Percentiles rank a stretch among this genome's conserved stretches.
Evolutionary conservation across 495 filamentous ascomycete species (phyloP).

Genomic region (Thermothielavioides terrestris): DNA sequence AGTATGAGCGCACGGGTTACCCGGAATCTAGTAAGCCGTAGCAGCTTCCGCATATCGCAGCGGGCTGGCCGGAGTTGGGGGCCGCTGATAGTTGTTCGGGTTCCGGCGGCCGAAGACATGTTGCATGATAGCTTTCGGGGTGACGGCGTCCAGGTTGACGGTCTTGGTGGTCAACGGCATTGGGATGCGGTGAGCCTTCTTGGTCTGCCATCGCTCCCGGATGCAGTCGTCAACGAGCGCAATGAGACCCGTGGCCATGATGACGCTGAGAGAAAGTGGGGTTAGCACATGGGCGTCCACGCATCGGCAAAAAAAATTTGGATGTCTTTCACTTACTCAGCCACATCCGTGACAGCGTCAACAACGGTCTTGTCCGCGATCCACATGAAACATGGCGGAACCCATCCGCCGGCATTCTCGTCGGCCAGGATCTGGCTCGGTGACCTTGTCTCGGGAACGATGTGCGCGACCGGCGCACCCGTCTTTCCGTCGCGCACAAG

Average conservation of each 20-base stretch:
- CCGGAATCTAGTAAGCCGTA: slow-evolving; percentile 26
- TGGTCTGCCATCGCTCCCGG: slow-evolving; percentile 64
- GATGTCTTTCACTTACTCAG: slow-evolving; percentile 65
- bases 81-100: slow-evolving; percentile 29
- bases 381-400: slow-evolving; percentile 83
- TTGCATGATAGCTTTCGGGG: slow-evolving; percentile 65
- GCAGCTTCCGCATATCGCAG: slow-evolving; percentile 32
- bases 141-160: slow-evolving; percentile 57
- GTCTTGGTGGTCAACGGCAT: slow-evolving; percentile 50
- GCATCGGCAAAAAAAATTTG: background rate
- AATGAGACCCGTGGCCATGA: slow-evolving; percentile 84
- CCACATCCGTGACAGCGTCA: slow-evolving; percentile 64
- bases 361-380: slow-evolving; percentile 66
- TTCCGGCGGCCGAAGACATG: slow-evolving; percentile 63
- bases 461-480: slow-evolving; percentile 62
- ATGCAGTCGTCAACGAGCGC: slow-evolving; percentile 90
- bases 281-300: slow-evolving; percentile 17
- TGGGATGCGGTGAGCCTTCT: slow-evolving; percentile 51
- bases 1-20: no score
- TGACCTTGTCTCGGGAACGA: slow-evolving; percentile 72
- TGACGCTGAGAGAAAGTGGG: slow-evolving; percentile 52
- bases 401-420: slow-evolving; percentile 74
- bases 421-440: slow-evolving; percentile 64
- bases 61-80: slow-evolving; percentile 28
- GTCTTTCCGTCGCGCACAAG: slow-evolving; percentile 58